A percentile compares a stretch with the other conserved stretches of the same genome.
Conservation (phyloP, 73 alveolate genomes). For the Paramecium pentaurelia region DNA sequence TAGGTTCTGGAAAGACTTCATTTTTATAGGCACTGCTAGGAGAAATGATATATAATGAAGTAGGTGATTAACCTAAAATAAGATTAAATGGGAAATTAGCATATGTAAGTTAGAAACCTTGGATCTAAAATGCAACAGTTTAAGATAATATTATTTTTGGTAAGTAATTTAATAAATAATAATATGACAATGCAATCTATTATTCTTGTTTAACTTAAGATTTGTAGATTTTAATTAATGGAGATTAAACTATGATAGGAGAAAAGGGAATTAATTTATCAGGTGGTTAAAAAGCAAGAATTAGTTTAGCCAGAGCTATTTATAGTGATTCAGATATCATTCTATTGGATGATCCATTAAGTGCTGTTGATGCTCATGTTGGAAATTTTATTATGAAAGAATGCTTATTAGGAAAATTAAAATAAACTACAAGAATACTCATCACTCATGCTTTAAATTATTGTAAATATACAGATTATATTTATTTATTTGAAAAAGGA, state of each 20-base stretch:
- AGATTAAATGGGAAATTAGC: constrained; percentile 57
- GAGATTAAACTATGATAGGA: constrained; percentile 69
- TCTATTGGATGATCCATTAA: constrained; percentile 77
- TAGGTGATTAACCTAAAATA: neutral
- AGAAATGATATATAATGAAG: constrained; percentile 48
- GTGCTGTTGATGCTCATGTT: constrained; percentile 96
- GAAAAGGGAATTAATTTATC: constrained; percentile 72
- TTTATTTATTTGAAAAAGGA: constrained; percentile 84
- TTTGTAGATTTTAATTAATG: constrained; percentile 57
- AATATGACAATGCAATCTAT: constrained; percentile 54
- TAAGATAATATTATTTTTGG: constrained; percentile 64
- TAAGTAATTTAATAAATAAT: constrained; percentile 49
- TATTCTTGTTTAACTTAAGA: constrained; percentile 59
- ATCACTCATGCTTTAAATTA: constrained; percentile 79
- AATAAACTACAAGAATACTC: constrained; percentile 86
- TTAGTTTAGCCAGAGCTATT: constrained; percentile 75
- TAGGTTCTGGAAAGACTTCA: constrained; percentile 64
- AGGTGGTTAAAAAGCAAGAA: constrained; percentile 80
- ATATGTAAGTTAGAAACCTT: constrained; percentile 63
- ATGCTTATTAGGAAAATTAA: constrained; percentile 76
- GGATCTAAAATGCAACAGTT: constrained; percentile 64
- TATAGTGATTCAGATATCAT: constrained; percentile 65
- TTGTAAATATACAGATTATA: constrained; percentile 80
- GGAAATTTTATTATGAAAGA: constrained; percentile 85
- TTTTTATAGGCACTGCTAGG: constrained; percentile 37